These are phyloP conservation scores for Bremia lactucae DNA, from an alignment of 352 stramenopile species.

Conservation along the genomic window DNA sequence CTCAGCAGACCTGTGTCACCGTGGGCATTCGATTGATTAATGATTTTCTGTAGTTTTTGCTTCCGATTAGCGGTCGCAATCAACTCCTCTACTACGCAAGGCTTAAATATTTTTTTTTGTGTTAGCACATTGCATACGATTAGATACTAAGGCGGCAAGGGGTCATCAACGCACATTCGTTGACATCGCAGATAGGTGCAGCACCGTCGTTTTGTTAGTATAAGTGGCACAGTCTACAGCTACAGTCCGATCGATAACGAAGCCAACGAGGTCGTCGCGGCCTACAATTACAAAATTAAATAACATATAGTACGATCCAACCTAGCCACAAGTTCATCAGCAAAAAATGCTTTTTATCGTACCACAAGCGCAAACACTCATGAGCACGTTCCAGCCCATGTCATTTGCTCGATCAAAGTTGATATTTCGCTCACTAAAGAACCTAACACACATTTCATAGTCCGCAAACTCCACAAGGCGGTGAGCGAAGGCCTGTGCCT, in stretches of 20 bases:
- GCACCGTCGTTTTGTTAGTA: conserved; percentile 57
- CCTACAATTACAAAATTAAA: conserved; percentile 19
- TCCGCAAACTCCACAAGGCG: conserved; percentile 69
- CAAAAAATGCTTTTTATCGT: neutral
- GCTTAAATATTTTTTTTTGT: conserved; percentile 23
- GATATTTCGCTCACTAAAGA: conserved; percentile 44
- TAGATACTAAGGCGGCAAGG: neutral
- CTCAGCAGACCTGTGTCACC: conserved; percentile 51
- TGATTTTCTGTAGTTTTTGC: conserved; percentile 35
- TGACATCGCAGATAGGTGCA: conserved; percentile 72
- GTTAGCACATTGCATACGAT: neutral
- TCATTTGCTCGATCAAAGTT: conserved; percentile 49
- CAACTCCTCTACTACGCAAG: conserved; percentile 46
- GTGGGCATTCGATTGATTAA: conserved; percentile 54
- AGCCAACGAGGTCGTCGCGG: conserved; percentile 47
- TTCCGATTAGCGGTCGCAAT: conserved; percentile 30
- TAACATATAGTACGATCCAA: neutral
- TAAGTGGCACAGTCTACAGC: conserved; percentile 46
- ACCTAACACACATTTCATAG: conserved; percentile 39
- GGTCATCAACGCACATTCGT: conserved; percentile 33
- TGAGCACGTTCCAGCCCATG: conserved; percentile 69
- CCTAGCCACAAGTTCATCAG: neutral
- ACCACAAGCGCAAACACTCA: conserved; percentile 72
- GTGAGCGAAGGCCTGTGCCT: conserved; percentile 60
- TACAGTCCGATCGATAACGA: conserved; percentile 41